phyloP scores from a whole-genome alignment of 129 eudicot genomes.

The Pseudognaphalium luteoalbum region DNA sequence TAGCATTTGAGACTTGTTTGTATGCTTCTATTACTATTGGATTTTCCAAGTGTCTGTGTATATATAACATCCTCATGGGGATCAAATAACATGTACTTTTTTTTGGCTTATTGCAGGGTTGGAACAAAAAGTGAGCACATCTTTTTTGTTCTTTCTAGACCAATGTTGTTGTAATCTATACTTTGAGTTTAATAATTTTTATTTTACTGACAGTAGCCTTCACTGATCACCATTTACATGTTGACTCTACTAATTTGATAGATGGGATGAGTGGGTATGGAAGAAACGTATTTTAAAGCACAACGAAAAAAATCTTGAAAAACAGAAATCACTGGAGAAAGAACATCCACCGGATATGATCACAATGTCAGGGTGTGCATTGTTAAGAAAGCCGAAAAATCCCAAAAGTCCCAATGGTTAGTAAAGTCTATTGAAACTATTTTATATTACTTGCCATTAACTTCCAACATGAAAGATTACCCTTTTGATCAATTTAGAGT shows the following conservation, averaged over 20 bases:
- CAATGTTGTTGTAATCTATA: background rate
- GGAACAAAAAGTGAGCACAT: constrained; percentile 74
- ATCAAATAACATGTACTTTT: constrained; percentile 3
- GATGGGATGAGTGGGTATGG: constrained; percentile 93
- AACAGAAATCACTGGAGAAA: constrained; percentile 44
- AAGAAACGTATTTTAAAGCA: constrained; percentile 52
- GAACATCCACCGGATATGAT: constrained; percentile 38
- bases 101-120: constrained; percentile 59
- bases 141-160: constrained; percentile 4
- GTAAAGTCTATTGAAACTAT: background rate
- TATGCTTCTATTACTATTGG: background rate
- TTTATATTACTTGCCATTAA: constrained; percentile 10
- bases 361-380: constrained; percentile 39
- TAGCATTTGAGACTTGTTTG: background rate
- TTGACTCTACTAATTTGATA: constrained; percentile 29
- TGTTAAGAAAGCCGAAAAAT: constrained; percentile 36
- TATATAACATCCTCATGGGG: background rate
- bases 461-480: constrained; percentile 11
- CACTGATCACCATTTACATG: background rate
- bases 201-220: background rate
- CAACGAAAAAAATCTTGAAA: constrained; percentile 49
- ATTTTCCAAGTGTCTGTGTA: background rate
- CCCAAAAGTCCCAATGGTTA: constrained; percentile 51
- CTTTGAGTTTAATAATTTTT: background rate
- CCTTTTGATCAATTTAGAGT: background rate